Evolutionary conservation across 1,284 basidiomycete species (phyloP), one percentile per base, ranked within the genome.

Genomic region (Boletellus sp.): DNA sequence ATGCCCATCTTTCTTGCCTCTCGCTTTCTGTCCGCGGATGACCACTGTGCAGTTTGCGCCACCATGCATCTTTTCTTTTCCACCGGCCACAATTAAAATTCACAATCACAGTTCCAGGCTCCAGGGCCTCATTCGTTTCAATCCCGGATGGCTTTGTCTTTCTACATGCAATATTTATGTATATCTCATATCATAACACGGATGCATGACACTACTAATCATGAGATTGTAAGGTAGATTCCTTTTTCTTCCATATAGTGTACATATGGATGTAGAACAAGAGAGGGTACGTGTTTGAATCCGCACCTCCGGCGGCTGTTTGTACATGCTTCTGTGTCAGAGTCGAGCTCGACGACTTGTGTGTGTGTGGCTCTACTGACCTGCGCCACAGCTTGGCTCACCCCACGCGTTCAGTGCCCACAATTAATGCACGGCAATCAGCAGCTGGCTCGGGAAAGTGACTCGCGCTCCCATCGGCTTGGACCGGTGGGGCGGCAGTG

Each of bases 91-190:
- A 27, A 45, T 50, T 50, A 36, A 53, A 45, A 8, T 43, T 45
- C 22, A 35, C 19, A 14, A 25, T 26, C 43, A 33, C 41, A 41
- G 36, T 36, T 22, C 23, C 35, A 46, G 36, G 36, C 29, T 48
- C n/a, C 46, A 13, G 41, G 33, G 21, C 38, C 47, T 43, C 21
- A 40, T 49, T 33, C 25, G 36, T 46, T 29, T 27, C 43, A 36
- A 43, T 33, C 22, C 29, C 36, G 49, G 47, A 55, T 59, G 43
- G 50, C 47, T 52, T 41, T 45, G 9, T 25, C 41, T 48, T 52
- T 14, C 53, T 63, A 55, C 47, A 49, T 52, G 59, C 45, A 43
- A 41, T 61, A 55, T 50, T 59, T 64, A 66, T 64, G 66, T 50
- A 46, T 67, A 66, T 67, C 41, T 51, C 50, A 44, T 45, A 40